Evolutionary conservation across 2,329 filamentous ascomycete genomes (phyloP).

Genomic region (Macrophomina tecta): DNA sequence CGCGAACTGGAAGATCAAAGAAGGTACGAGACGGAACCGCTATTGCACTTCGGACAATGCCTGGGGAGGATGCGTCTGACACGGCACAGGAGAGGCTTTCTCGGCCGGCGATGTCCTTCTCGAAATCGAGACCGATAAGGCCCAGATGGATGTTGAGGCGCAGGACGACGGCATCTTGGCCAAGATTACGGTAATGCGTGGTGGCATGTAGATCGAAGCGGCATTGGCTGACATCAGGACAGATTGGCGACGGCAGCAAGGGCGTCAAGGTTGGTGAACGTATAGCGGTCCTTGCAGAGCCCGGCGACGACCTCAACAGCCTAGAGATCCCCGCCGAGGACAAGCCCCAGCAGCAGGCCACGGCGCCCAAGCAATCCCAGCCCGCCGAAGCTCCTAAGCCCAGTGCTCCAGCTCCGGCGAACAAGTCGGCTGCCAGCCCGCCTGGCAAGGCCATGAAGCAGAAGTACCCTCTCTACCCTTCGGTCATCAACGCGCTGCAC

Average conservation of each 20-base stretch:
- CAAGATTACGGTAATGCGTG: slow-evolving; percentile 69
- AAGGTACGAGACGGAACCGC: slow-evolving; percentile 59
- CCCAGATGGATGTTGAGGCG: slow-evolving; percentile 92
- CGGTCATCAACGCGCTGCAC: slow-evolving; percentile 81
- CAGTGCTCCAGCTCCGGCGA: slow-evolving; percentile 45
- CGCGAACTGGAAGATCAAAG: slow-evolving; percentile 82
- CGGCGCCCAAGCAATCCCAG: slow-evolving; percentile 43
- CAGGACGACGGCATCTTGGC: slow-evolving; percentile 87
- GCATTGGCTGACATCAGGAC: slow-evolving; percentile 23
- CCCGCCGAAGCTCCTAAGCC: slow-evolving; percentile 32
- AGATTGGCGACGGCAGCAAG: slow-evolving; percentile 74
- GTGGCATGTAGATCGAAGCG: neutral
- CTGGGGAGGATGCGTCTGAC: slow-evolving; percentile 31
- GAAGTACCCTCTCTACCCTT: slow-evolving; percentile 78
- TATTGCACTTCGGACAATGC: slow-evolving; percentile 10
- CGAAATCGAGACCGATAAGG: slow-evolving; percentile 94
- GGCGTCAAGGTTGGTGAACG: slow-evolving; percentile 76
- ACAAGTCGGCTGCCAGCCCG: slow-evolving; percentile 63
- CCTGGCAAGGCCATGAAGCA: slow-evolving; percentile 64
- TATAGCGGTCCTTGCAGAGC: slow-evolving; percentile 83
- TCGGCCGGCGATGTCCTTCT: slow-evolving; percentile 83
- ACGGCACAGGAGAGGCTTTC: slow-evolving; percentile 69
- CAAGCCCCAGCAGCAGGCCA: slow-evolving; percentile 28
- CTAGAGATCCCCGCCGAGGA: slow-evolving; percentile 76
- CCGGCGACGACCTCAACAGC: slow-evolving; percentile 76